Conservation (phyloP, 2,329 filamentous ascomycete species). For the Ceratocystis eucalypticola region DNA sequence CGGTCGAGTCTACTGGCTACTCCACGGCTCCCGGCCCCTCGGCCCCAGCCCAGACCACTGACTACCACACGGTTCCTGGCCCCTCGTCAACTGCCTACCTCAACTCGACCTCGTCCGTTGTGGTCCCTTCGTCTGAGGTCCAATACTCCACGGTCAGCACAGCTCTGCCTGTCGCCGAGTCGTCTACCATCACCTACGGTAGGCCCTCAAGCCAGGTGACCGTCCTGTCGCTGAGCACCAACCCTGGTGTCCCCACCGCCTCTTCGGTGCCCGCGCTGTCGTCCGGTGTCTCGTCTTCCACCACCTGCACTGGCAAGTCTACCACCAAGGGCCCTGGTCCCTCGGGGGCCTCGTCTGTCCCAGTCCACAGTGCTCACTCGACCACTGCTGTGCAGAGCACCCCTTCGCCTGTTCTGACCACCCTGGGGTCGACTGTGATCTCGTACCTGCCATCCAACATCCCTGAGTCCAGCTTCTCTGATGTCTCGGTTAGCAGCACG, state of each 20-base stretch:
- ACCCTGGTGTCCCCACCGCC: slow-evolving; percentile 5
- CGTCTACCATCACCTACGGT: slow-evolving; percentile 1
- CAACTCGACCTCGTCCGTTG: background rate
- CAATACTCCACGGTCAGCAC: slow-evolving; percentile 5
- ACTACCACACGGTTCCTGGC: background rate
- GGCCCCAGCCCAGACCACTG: background rate
- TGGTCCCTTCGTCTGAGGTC: background rate
- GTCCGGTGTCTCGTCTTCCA: background rate
- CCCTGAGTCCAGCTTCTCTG: background rate
- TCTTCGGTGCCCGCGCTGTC: background rate
- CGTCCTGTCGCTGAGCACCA: background rate
- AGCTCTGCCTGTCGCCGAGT: background rate
- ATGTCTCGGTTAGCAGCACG: background rate
- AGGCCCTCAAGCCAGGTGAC: background rate
- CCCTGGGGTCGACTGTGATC: slow-evolving; percentile 13
- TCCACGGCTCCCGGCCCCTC: slow-evolving; percentile 2
- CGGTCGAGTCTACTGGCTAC: background rate
- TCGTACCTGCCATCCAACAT: slow-evolving; percentile 2
- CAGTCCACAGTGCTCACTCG: background rate
- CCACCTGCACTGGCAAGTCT: slow-evolving; percentile 12
- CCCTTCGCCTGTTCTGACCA: slow-evolving; percentile 14
- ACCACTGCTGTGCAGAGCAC: slow-evolving; percentile 2
- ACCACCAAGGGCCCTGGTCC: background rate
- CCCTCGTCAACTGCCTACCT: slow-evolving; percentile 1
- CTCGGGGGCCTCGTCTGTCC: background rate